Base-by-base conservation (phyloP, 345 rosid species). In the Sapria himalayana region DNA sequence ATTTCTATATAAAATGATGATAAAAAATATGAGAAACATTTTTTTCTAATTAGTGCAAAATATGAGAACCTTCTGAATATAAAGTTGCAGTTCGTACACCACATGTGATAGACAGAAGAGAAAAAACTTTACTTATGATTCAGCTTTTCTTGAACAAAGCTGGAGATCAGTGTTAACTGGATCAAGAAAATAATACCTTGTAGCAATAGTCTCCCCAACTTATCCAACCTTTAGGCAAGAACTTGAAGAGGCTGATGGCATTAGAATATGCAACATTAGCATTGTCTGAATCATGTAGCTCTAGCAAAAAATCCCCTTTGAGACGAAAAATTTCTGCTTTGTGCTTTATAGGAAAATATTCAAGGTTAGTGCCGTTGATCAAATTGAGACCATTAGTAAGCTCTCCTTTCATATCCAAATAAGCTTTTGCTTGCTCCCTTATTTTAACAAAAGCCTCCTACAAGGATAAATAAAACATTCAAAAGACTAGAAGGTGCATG, bases 201-300 rank as follows among this genome's bases (percentile, higher is more conserved):
- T 89, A 94, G 54, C 95, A 79, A 61, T 89, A 89, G 50, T 69
- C 73, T 57, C 98, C 95, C 98, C 98, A 89, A 68, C 98, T 89
- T 70, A 89, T 82, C 98, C 98, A 89, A 57, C 95, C 98, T 57
- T 82, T 89, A 4, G 98, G 91, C 55, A 79, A 66, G 66, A 74
- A 72, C 56, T 84, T 89, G 74, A 70, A 82, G 55, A 82, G 69
- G 60, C 61, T 60, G 60, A 89, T 74, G 4, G 92, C 93, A 65
- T 65, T 72, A 32, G 93, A 89, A 57, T 82, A 89, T 34, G 84
- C 85, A 49, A 60, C 8, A 47, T 89, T 82, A 41, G 95, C 98
- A 58, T 44, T 49, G 64, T 89, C 98, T 0, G 86, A 57, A 36
- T 89, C 95, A 50, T 69, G 69, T 44, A 82, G 39, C 65, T 82